A percentile compares a stretch with the other conserved stretches of the same genome.
These are phyloP conservation scores for Eruca vesicaria DNA, from an alignment of 441 rosid species.

Conservation along the genomic window DNA sequence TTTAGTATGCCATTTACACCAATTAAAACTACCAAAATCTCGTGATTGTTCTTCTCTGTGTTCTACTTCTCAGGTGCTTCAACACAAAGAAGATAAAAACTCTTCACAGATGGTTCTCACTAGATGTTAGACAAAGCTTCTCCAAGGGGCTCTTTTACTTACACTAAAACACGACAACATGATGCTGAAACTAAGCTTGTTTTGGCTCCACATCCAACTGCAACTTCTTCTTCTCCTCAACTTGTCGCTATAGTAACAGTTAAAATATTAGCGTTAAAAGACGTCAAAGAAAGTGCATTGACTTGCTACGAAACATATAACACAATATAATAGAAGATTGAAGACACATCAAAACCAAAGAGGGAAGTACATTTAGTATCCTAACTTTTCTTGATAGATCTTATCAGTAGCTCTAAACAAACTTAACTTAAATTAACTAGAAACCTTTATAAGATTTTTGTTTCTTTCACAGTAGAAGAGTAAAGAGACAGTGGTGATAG, in stretches of 20 bases:
- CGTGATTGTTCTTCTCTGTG: background rate
- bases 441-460: background rate
- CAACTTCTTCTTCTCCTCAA: conserved; percentile 41
- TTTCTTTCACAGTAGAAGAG: background rate
- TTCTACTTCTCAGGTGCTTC: background rate
- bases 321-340: background rate
- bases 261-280: background rate
- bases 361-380: background rate
- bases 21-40: background rate
- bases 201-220: conserved; percentile 38
- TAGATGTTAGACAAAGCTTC: background rate
- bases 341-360: background rate
- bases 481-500: background rate
- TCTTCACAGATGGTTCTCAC: background rate
- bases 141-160: background rate
- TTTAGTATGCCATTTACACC: background rate
- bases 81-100: background rate
- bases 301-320: background rate
- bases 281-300: background rate
- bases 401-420: background rate
- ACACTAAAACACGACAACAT: background rate
- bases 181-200: conserved; percentile 19
- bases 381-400: background rate
- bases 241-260: conserved; percentile 45
- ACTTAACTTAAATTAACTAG: background rate